phyloP scores from a whole-genome alignment of 352 stramenopile genomes.

The Aphanomyces stellatus region DNA sequence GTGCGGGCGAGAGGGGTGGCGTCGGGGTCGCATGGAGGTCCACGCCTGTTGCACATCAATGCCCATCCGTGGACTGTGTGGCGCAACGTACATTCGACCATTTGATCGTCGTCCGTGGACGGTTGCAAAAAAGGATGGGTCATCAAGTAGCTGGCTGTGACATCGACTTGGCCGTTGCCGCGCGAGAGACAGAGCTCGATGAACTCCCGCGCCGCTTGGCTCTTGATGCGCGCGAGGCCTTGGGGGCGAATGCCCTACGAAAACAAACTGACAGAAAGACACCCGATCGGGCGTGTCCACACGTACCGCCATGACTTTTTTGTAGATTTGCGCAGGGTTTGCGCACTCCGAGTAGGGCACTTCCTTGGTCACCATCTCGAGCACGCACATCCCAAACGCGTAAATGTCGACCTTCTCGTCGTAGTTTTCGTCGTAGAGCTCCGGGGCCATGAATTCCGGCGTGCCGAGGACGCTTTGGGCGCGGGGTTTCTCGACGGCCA shows the following conservation, averaged over 20 bases:
- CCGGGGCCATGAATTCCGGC: conserved; percentile 99
- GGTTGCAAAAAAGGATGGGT: conserved; percentile 67
- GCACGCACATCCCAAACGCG: conserved; percentile 98
- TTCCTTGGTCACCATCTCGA: conserved; percentile 99
- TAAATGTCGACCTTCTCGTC: conserved; percentile 97
- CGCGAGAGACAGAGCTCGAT: conserved; percentile 78
- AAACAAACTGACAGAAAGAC: background rate
- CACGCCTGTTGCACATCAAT: background rate
- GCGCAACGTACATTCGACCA: conserved; percentile 37
- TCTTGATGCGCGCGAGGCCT: conserved; percentile 62
- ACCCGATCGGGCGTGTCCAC: background rate
- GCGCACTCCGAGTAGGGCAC: conserved; percentile 97
- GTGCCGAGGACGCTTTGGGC: conserved; percentile 94
- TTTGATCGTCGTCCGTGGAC: conserved; percentile 68
- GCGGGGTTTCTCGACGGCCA: conserved; percentile 68
- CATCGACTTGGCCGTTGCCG: conserved; percentile 69
- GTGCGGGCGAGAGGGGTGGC: background rate
- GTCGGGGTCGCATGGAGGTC: background rate
- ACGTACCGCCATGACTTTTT: conserved; percentile 72
- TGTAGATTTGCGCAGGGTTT: conserved; percentile 87
- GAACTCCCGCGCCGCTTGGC: conserved; percentile 63
- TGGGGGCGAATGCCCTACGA: conserved; percentile 51
- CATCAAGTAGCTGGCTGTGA: conserved; percentile 72
- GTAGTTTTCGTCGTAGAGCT: conserved; percentile 98
- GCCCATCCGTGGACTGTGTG: background rate